Base-by-base conservation (phyloP, 169 alveolate genomes). In the Eimeria sp. region DNA sequence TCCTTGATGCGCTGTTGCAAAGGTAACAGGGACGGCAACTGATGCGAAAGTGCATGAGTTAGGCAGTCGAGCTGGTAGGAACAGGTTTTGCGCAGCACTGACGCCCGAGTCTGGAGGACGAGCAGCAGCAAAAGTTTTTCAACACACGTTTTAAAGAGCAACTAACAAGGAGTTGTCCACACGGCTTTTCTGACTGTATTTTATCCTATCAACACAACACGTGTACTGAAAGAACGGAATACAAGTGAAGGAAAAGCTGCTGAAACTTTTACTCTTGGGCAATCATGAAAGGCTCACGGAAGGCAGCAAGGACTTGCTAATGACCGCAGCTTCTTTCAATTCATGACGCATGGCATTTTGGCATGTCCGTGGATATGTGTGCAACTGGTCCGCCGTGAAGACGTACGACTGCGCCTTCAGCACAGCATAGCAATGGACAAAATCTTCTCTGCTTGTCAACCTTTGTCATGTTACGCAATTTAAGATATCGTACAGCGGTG, bases 1-100 rank as follows among this genome's bases (percentile, higher is more conserved):
- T 83, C 90, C 76, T 83, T 83, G 60, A 83, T 54, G 33, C 90
- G 90, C 76, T 83, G 76, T 10, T 83, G 90, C 60, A 83, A 58
- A 56, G 90, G 90, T 14, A 83, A 25, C 40, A 83, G 49, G 13
- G 90, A 56, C 33, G 90, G 90, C 90, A 83, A 1, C 18, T 58
- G 77, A 33, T 58, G 90, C 14, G 90, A 83, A 37, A 83, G 90
- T 8, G 56, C 72, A 83, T 62, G 90, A 23, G 74, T 83, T 18
- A 83, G 11, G 76, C 90, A 62, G 77, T 58, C 74, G 90, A 83
- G 76, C 90, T 83, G 90, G 37, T 83, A 83, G 10, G 90, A 54
- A 10, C 90, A 83, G 4, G 74, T 56, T 30, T 58, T 83, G 40
- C 90, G 76, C 56, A 83, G 11, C 37, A 83, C 90, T 2, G 90